A percentile compares a stretch with the other conserved stretches of the same genome.
Conservation (phyloP, 108 stramenopile genomes). For the Cyclotella choctawhatcheeana region DNA sequence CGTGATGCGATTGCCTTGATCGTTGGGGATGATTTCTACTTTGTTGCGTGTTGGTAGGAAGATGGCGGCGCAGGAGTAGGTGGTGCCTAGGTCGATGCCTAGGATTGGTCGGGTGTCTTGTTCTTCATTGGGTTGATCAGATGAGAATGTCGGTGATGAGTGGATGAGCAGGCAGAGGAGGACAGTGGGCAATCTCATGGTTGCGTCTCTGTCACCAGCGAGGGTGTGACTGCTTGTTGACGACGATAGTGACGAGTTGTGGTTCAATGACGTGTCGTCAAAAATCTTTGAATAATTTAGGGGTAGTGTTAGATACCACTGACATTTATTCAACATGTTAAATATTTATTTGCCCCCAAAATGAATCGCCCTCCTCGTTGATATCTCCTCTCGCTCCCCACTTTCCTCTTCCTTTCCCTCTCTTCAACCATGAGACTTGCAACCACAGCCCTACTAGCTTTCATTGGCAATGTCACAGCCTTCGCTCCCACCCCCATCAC, state of each 20-base stretch:
- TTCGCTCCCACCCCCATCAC: conserved; percentile 2
- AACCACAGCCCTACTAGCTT: conserved; percentile 3
- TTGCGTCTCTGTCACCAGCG: not conserved
- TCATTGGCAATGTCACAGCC: not conserved
- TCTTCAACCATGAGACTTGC: conserved; percentile 18
- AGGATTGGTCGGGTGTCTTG: conserved; percentile 19
- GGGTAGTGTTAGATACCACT: too few relatives aligned
- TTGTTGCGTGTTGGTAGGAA: conserved; percentile 91
- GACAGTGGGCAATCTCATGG: not conserved
- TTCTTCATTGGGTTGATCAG: not conserved
- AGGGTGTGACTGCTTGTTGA: not conserved
- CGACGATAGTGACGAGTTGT: too few relatives aligned
- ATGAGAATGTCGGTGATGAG: not conserved
- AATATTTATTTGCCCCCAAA: too few relatives aligned
- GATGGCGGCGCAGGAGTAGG: conserved; percentile 98
- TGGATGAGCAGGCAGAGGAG: not conserved
- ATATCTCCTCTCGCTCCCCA: too few relatives aligned
- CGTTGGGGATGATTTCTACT: conserved; percentile 98
- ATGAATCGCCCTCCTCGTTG: too few relatives aligned
- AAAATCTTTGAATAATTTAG: too few relatives aligned
- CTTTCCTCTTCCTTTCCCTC: too few relatives aligned
- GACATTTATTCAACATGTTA: too few relatives aligned
- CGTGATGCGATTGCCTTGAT: conserved; percentile 99
- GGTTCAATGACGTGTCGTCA: too few relatives aligned
- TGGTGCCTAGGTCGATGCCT: conserved; percentile 95